A percentile compares a stretch with the other conserved stretches of the same genome.
Evolutionary conservation across 164 flowering plant genomes (phyloP).

Genomic region (Liriodendron chinense): DNA sequence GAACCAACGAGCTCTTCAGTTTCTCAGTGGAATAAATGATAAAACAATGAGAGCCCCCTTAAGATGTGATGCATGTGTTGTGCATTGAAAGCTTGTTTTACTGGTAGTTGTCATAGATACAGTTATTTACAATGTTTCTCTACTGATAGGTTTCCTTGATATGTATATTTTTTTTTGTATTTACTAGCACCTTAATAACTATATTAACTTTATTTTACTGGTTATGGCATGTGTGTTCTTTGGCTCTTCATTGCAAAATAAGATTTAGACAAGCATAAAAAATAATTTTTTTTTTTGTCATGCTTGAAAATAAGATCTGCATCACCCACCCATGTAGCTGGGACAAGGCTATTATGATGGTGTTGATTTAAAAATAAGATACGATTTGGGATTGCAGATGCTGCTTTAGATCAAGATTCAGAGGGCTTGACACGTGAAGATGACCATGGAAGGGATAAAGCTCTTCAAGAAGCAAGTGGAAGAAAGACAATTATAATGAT

Average conservation of each 20-base stretch:
- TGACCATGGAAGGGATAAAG: slow-evolving; percentile 15
- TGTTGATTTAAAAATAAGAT: background rate
- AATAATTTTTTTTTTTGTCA: background rate
- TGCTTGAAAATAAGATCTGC: background rate
- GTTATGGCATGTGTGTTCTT: background rate
- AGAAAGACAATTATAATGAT: slow-evolving; percentile 14
- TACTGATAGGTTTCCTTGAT: no score
- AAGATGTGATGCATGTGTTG: no score
- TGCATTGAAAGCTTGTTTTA: no score
- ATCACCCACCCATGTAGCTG: background rate
- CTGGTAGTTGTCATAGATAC: no score
- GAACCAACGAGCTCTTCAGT: no score
- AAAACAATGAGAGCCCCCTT: no score
- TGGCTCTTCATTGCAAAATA: background rate
- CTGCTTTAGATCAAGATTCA: slow-evolving; percentile 20
- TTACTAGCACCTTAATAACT: background rate
- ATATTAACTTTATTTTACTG: background rate
- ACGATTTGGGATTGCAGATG: slow-evolving; percentile 15
- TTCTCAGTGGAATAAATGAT: no score
- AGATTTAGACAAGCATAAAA: background rate
- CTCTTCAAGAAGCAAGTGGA: slow-evolving; percentile 14
- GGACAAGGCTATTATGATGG: background rate
- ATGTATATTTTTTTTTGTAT: background rate
- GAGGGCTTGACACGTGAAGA: slow-evolving; percentile 17
- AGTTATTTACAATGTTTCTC: no score